Percentiles rank a stretch among this genome's conserved stretches.
Conservation (phyloP, 1,139 yeast species). For the Debaryomyces psychrophilus region DNA sequence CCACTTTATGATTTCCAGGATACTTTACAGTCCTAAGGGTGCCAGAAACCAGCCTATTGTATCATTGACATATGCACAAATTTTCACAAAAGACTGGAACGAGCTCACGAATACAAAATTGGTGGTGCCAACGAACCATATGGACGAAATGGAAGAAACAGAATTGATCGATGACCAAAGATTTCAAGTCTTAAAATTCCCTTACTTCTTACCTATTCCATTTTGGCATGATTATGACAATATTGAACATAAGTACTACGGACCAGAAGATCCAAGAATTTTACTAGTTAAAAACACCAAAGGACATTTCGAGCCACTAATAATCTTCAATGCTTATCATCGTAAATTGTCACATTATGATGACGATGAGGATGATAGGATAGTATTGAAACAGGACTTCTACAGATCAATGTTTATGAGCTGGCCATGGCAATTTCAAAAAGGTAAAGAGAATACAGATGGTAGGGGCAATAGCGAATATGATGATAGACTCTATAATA, state of each 20-base stretch:
- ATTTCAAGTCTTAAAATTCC: constrained; percentile 28
- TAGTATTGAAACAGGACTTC: constrained; percentile 15
- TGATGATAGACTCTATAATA: constrained; percentile 25
- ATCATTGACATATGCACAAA: constrained; percentile 40
- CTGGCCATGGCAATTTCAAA: constrained; percentile 32
- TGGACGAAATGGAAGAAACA: constrained; percentile 10
- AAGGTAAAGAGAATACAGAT: constrained; percentile 32
- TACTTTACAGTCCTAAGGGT: constrained; percentile 34
- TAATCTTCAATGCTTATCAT: constrained; percentile 38
- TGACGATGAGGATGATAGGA: constrained; percentile 28
- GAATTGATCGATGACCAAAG: constrained; percentile 15
- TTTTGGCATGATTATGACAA: constrained; percentile 31
- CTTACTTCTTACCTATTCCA: constrained; percentile 37
- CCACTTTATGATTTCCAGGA: constrained; percentile 39
- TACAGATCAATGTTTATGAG: constrained; percentile 21
- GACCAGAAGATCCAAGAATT: constrained; percentile 50
- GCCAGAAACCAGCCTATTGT: constrained; percentile 36
- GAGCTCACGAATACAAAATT: constrained; percentile 36
- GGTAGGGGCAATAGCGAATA: constrained; percentile 22
- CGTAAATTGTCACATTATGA: constrained; percentile 27
- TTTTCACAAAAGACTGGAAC: constrained; percentile 43
- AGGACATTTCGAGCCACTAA: constrained; percentile 42
- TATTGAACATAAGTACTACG: constrained; percentile 31
- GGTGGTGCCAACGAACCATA: constrained; percentile 34
- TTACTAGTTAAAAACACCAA: constrained; percentile 32